These are phyloP conservation scores for Myrmaecium sp. DNA, from an alignment of 2,329 filamentous ascomycete species.

Conservation along the genomic window DNA sequence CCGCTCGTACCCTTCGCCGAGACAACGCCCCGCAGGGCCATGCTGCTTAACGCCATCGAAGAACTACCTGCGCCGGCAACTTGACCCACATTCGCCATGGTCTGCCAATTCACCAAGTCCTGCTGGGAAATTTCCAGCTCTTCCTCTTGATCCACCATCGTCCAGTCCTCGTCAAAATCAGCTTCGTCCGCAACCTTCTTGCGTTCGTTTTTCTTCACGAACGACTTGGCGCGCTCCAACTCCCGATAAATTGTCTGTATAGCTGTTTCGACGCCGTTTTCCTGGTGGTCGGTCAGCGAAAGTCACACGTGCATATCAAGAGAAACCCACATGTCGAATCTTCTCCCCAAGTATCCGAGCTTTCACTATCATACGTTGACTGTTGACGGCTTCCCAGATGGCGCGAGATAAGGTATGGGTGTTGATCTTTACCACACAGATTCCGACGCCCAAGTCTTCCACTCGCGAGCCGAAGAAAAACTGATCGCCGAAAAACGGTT, in stretches of 20 bases:
- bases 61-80: too few relatives aligned
- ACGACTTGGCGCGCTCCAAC: constrained; percentile 73
- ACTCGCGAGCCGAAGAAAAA: constrained; percentile 87
- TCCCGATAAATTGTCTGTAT: constrained; percentile 91
- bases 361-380: constrained; percentile 79
- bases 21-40: too few relatives aligned
- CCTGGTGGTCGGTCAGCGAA: constrained; percentile 31
- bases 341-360: constrained; percentile 67
- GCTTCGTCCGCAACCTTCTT: too few relatives aligned
- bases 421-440: constrained; percentile 78
- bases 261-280: constrained; percentile 76
- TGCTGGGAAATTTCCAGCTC: too few relatives aligned
- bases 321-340: constrained; percentile 59
- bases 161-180: too few relatives aligned
- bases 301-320: constrained; percentile 11
- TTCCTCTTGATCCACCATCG: too few relatives aligned
- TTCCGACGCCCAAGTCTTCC: constrained; percentile 83
- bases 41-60: too few relatives aligned
- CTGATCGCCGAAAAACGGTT: constrained; percentile 95
- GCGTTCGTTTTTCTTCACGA: constrained; percentile 47
- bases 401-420: constrained; percentile 72
- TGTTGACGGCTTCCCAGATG: constrained; percentile 81
- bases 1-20: too few relatives aligned
- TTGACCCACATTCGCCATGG: too few relatives aligned
- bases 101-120: too few relatives aligned